Evolutionary conservation across 1,284 basidiomycete species (phyloP).

Genomic region (Leccinum subrobustum): DNA sequence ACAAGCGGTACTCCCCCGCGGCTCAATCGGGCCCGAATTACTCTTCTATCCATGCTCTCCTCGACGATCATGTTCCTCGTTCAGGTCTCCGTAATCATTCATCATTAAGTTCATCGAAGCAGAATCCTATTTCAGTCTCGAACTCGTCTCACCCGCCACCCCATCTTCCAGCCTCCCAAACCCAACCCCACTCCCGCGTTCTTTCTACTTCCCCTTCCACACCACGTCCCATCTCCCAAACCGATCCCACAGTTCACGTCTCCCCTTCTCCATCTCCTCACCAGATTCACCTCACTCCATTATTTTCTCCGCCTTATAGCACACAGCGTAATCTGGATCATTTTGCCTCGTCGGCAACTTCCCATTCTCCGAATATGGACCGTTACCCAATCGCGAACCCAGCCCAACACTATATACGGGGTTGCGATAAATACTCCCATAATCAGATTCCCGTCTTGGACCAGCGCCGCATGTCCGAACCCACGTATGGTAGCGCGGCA

Average conservation of each 20-base stretch:
- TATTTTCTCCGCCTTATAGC: slow-evolving; percentile 42
- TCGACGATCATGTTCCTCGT: slow-evolving; percentile 17
- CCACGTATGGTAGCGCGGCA: slow-evolving; percentile 39
- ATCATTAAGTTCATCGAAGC: slow-evolving; percentile 13
- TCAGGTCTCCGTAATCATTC: slow-evolving; percentile 15
- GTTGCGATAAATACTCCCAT: slow-evolving; percentile 40
- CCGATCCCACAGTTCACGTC: slow-evolving; percentile 27
- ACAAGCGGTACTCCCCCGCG: background rate
- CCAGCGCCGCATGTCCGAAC: slow-evolving; percentile 65
- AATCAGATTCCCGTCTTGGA: slow-evolving; percentile 40
- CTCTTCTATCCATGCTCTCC: slow-evolving; percentile 5
- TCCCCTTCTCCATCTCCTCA: slow-evolving; percentile 45
- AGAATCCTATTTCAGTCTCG: slow-evolving; percentile 14
- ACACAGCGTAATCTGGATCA: slow-evolving; percentile 45
- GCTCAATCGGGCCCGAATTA: slow-evolving; percentile 17
- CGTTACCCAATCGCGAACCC: slow-evolving; percentile 38
- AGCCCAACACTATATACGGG: slow-evolving; percentile 38
- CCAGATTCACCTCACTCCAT: slow-evolving; percentile 37
- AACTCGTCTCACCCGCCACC: slow-evolving; percentile 17
- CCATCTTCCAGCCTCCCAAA: slow-evolving; percentile 6
- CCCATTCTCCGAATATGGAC: slow-evolving; percentile 35
- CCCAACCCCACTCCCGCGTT: slow-evolving; percentile 2
- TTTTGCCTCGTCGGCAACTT: slow-evolving; percentile 40
- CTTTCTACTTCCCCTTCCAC: slow-evolving; percentile 6
- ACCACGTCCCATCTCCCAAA: background rate